phyloP scores from a whole-genome alignment of 371 early-diverging fungal genomes.

The Saksenaea oblongispora region DNA sequence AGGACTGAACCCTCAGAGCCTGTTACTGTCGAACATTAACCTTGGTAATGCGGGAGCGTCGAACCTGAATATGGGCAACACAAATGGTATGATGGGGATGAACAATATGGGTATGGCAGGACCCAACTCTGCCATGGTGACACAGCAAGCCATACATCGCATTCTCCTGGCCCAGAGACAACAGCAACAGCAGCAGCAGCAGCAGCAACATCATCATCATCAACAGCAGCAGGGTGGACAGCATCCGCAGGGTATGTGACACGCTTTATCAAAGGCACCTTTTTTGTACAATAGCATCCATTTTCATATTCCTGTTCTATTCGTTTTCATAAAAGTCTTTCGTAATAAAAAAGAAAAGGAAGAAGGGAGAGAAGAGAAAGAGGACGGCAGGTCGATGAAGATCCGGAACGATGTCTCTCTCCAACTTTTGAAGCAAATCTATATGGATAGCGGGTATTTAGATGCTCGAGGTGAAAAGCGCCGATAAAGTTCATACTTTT shows the following conservation, averaged over 20 bases:
- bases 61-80: slow-evolving; percentile 18
- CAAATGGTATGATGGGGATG: slow-evolving; percentile 25
- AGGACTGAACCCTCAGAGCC: slow-evolving; percentile 42
- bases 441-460: too few species aligned
- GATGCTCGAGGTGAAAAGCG: too few species aligned
- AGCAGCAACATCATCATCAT: slow-evolving; percentile 41
- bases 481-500: too few species aligned
- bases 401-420: too few species aligned
- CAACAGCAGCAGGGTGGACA: slow-evolving; percentile 19
- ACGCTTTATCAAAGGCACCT: background rate
- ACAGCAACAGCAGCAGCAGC: slow-evolving; percentile 46
- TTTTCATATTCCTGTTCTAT: too few species aligned
- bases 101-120: slow-evolving; percentile 23
- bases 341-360: too few species aligned
- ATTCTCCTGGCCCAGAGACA: slow-evolving; percentile 32
- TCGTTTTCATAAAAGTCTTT: too few species aligned
- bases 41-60: slow-evolving; percentile 22
- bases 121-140: slow-evolving; percentile 20
- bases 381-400: too few species aligned
- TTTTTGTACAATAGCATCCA: background rate
- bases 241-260: slow-evolving; percentile 23
- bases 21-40: slow-evolving; percentile 45
- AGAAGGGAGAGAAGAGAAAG: too few species aligned
- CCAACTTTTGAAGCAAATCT: too few species aligned
- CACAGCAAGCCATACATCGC: slow-evolving; percentile 36